phyloP scores from a whole-genome alignment of 2,329 filamentous ascomycete genomes.

The Stromatinia cepivora region DNA sequence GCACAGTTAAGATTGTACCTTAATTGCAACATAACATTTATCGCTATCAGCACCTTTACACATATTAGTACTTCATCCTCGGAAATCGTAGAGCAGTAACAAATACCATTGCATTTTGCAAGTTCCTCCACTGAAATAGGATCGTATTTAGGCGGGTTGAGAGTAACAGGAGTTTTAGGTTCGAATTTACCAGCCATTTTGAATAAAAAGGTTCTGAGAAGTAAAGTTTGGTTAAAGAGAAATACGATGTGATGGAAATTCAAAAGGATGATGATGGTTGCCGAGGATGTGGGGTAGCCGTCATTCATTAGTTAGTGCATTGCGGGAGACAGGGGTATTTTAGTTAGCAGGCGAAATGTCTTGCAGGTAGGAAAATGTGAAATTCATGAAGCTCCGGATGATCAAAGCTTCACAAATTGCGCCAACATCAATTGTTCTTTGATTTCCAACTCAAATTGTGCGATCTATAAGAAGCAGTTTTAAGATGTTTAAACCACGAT shows the following conservation, averaged over 20 bases:
- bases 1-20: constrained; percentile 46
- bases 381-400: not conserved
- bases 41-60: constrained; percentile 61
- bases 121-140: constrained; percentile 79
- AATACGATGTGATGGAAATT: not conserved
- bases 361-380: constrained; percentile 9
- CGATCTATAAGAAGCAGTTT: not conserved
- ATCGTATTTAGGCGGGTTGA: constrained; percentile 85
- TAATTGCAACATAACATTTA: constrained; percentile 69
- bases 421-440: constrained; percentile 7
- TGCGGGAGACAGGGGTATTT: constrained; percentile 14
- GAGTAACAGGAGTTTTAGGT: constrained; percentile 72
- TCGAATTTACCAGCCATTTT: constrained; percentile 68
- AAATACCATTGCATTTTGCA: constrained; percentile 77
- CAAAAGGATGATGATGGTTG: not conserved
- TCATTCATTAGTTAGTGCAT: constrained; percentile 16
- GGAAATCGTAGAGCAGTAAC: not conserved
- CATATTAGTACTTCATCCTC: constrained; percentile 10
- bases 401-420: constrained; percentile 6
- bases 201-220: constrained; percentile 5
- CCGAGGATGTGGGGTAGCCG: constrained; percentile 23
- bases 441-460: not conserved
- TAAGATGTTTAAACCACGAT: constrained; percentile 36
- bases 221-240: not conserved
- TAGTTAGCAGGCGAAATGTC: constrained; percentile 14